Conservation (phyloP, 83 land plant genomes). For the Diphasiastrum complanatum region DNA sequence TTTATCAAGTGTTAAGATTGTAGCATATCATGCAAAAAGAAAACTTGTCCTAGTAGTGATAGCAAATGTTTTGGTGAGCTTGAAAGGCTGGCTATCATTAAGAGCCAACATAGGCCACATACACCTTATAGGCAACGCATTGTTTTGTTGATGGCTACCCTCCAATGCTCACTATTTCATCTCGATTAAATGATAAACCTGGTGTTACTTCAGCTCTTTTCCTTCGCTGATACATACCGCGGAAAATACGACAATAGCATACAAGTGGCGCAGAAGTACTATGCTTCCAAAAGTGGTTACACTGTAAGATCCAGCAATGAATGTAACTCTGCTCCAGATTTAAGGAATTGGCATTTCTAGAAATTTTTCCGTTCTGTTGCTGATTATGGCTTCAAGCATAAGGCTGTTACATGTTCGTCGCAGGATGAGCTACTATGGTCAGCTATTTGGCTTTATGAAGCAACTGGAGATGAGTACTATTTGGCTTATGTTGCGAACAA, state of each 20-base stretch:
- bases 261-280: constrained; percentile 61
- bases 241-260: constrained; percentile 87
- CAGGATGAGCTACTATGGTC: constrained; percentile 96
- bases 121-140: too few species aligned
- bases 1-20: neutral
- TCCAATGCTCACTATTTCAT: neutral
- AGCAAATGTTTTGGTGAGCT: too few species aligned
- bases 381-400: too few species aligned
- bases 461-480: constrained; percentile 47
- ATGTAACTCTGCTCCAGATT: neutral
- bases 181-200: neutral
- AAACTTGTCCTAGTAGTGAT: too few species aligned
- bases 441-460: constrained; percentile 74
- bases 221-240: constrained; percentile 83
- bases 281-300: constrained; percentile 72
- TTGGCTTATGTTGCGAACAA: constrained; percentile 53
- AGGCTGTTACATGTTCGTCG: neutral
- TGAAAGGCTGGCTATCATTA: too few species aligned
- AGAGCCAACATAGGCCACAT: too few species aligned
- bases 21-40: neutral
- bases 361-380: neutral
- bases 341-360: neutral
- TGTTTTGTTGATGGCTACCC: neutral
- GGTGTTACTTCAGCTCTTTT: constrained; percentile 58
- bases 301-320: too few species aligned